A percentile compares a stretch with the other conserved stretches of the same genome.
phyloP scores from a whole-genome alignment of 2,329 filamentous ascomycete genomes.

The Alternaria consortialis region DNA sequence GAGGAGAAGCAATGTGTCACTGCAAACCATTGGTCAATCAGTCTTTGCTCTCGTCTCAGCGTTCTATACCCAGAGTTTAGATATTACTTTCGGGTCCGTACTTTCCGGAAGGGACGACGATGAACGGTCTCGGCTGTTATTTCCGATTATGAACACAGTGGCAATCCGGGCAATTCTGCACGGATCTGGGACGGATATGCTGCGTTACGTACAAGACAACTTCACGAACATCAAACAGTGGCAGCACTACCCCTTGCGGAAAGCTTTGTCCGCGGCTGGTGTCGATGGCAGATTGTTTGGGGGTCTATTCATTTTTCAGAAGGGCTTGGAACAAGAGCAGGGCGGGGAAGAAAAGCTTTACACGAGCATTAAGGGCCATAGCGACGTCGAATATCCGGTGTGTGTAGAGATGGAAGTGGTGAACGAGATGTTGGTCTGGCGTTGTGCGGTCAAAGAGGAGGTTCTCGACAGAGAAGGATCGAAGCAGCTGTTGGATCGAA shows the following conservation, averaged over 20 bases:
- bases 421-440: conserved; percentile 69
- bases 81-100: conserved; percentile 83
- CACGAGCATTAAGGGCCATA: conserved; percentile 68
- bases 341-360: conserved; percentile 57
- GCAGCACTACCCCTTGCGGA: conserved; percentile 80
- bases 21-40: conserved; percentile 79
- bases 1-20: conserved; percentile 70
- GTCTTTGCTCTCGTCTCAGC: conserved; percentile 79
- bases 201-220: conserved; percentile 77
- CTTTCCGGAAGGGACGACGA: conserved; percentile 84
- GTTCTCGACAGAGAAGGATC: conserved; percentile 61
- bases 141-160: conserved; percentile 93
- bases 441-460: conserved; percentile 72
- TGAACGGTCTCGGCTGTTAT: conserved; percentile 72
- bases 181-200: conserved; percentile 69
- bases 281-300: conserved; percentile 65
- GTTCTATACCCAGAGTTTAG: conserved; percentile 68
- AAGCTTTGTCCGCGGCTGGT: conserved; percentile 66
- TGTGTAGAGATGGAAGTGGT: conserved; percentile 81
- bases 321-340: conserved; percentile 49
- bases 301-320: conserved; percentile 73
- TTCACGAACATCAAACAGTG: conserved; percentile 72
- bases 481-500: conserved; percentile 61
- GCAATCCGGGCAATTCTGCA: conserved; percentile 77
- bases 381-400: conserved; percentile 81